Base-by-base conservation (phyloP, 208 protist species). In the Naegleria fowleri region DNA sequence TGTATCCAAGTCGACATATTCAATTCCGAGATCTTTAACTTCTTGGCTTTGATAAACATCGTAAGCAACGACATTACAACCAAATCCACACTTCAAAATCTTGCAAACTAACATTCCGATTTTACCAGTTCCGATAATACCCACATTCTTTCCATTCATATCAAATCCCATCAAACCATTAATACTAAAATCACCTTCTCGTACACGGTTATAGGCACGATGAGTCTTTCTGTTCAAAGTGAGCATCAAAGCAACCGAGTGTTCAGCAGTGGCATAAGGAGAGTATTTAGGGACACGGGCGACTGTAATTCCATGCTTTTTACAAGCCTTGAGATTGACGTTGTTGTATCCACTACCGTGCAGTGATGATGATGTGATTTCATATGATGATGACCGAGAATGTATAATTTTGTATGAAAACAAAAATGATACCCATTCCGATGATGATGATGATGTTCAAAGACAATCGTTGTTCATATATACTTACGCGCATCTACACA, bases 71-170 rank as follows among this genome's bases (percentile, higher is more conserved):
- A 96, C 55, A 43, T 94, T 94, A 0, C 59, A 91, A 38, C 92
- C 88, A 25, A 95, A 96, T 58, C 95, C 95, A 38, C 86, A 88
- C 38, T 83, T 92, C 16, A 92, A 41, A 9, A 95, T 94, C 38
- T 76, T 83, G 41, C 79, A 59, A 25, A 93, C 38, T 11, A 94
- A 58, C 83, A 79, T 33, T 87, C 95, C 95, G 83, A 97, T 97
- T n/a, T 95, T 95, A 41, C 95, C 95, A 33, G 95, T 96, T 55
- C 95, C 95, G 59, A 96, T 48, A 13, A 96, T 83, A 87, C 95
- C 95, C 79, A 95, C 91, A 13, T 92, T 95, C 79, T 94, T 95
- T 38, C 93, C 94, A 52, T 93, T 88, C 58, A 92, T 91, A 55
- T 96, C 94, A 55, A 95, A 95, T n/a, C 95, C 95, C 9, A 95